Conservation (phyloP, 306 rosid species). For the Trifolium subterraneum region DNA sequence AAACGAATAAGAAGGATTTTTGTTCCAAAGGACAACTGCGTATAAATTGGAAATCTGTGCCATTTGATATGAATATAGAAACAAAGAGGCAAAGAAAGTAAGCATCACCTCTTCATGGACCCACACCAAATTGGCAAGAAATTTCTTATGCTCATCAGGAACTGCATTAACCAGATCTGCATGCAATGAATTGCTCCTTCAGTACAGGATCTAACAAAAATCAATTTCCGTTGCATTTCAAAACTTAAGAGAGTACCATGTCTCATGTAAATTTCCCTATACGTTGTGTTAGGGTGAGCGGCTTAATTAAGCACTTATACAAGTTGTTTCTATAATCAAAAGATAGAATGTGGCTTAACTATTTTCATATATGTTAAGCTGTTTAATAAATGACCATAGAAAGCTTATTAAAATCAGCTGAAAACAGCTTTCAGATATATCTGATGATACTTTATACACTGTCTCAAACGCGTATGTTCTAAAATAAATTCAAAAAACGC, state of each 20-base stretch:
- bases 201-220: constrained; percentile 15
- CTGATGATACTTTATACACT: background rate
- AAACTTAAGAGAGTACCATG: background rate
- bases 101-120: constrained; percentile 88
- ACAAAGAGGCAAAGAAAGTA: constrained; percentile 33
- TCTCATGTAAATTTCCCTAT: no score
- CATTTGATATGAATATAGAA: constrained; percentile 12
- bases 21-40: no score
- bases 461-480: background rate
- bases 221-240: background rate
- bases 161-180: constrained; percentile 89
- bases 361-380: background rate
- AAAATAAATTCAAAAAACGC: background rate
- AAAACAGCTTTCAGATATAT: background rate
- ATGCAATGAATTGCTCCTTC: constrained; percentile 38
- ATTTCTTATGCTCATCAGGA: constrained; percentile 91
- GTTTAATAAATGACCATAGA: background rate
- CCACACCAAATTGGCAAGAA: constrained; percentile 86
- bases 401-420: background rate
- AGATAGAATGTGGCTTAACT: background rate
- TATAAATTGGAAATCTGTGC: constrained; percentile 1
- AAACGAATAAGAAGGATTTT: no score
- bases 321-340: background rate
- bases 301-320: background rate
- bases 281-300: background rate